A percentile compares a stretch with the other conserved stretches of the same genome.
phyloP scores from a whole-genome alignment of 352 stramenopile genomes.

The Phytophthora syringae region DNA sequence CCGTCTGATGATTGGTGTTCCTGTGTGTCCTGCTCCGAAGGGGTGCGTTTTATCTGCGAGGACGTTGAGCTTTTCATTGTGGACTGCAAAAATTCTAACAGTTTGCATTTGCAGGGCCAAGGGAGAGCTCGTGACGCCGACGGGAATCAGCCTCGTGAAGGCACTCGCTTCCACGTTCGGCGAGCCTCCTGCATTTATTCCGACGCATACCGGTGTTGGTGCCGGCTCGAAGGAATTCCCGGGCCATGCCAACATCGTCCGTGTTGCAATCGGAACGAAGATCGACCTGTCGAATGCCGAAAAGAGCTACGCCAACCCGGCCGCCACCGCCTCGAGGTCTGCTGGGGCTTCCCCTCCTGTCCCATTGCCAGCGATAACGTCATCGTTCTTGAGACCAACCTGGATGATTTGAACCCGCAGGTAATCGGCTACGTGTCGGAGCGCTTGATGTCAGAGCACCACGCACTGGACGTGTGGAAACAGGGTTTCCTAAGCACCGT shows the following conservation, averaged over 20 bases:
- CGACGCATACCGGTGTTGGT: slow-evolving; percentile 77
- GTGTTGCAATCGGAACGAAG: slow-evolving; percentile 81
- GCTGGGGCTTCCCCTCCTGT: slow-evolving; percentile 8
- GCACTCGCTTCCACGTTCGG: slow-evolving; percentile 79
- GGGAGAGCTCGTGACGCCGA: slow-evolving; percentile 97
- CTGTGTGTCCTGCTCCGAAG: slow-evolving; percentile 91
- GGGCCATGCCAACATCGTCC: slow-evolving; percentile 91
- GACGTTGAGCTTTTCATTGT: background rate
- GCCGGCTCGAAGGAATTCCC: slow-evolving; percentile 92
- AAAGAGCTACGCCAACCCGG: slow-evolving; percentile 49
- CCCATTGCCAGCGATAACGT: slow-evolving; percentile 53
- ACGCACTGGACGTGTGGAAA: slow-evolving; percentile 90
- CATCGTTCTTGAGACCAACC: slow-evolving; percentile 88
- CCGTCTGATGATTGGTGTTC: slow-evolving; percentile 94
- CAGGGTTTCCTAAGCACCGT: too few relatives aligned
- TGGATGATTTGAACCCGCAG: slow-evolving; percentile 92
- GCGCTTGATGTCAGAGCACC: slow-evolving; percentile 57
- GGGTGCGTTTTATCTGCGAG: slow-evolving; percentile 44
- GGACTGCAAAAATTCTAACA: background rate
- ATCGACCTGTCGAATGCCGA: slow-evolving; percentile 32
- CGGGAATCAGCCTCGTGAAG: slow-evolving; percentile 94
- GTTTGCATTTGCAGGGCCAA: slow-evolving; percentile 46
- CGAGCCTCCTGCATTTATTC: slow-evolving; percentile 78
- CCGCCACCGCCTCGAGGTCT: slow-evolving; percentile 32
- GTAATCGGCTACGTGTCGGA: slow-evolving; percentile 83